Conservation (phyloP, 2,329 filamentous ascomycete species). For the Chalara sp. region DNA sequence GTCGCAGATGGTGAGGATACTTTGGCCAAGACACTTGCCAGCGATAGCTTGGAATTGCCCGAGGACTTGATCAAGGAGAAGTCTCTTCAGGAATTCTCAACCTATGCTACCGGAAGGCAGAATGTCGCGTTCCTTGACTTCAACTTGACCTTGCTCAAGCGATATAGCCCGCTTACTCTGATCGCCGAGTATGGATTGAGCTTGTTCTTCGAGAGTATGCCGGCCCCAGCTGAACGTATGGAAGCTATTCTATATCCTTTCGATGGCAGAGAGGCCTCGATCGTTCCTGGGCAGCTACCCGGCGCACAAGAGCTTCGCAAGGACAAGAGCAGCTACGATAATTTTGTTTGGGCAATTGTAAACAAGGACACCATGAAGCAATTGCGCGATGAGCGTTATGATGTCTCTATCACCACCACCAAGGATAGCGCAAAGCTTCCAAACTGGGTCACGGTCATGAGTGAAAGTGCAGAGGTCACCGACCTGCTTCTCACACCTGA, state of each 20-base stretch:
- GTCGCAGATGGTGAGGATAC: slow-evolving; percentile 39
- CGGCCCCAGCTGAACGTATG: slow-evolving; percentile 61
- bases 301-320: slow-evolving; percentile 50
- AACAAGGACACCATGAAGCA: slow-evolving; percentile 92
- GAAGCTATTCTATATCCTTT: slow-evolving; percentile 82
- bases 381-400: slow-evolving; percentile 87
- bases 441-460: slow-evolving; percentile 89
- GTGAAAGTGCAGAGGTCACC: slow-evolving; percentile 91
- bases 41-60: slow-evolving; percentile 32
- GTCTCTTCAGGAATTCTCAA: slow-evolving; percentile 76
- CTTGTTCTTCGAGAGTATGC: slow-evolving; percentile 75
- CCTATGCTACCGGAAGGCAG: slow-evolving; percentile 85
- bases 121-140: slow-evolving; percentile 90
- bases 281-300: slow-evolving; percentile 58
- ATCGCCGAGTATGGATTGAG: slow-evolving; percentile 61
- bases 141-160: slow-evolving; percentile 31
- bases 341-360: slow-evolving; percentile 90
- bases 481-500: slow-evolving; percentile 83
- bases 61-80: slow-evolving; percentile 73
- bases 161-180: slow-evolving; percentile 22
- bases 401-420: slow-evolving; percentile 84
- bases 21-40: slow-evolving; percentile 30
- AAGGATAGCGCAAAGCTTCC: slow-evolving; percentile 91
- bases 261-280: slow-evolving; percentile 79
- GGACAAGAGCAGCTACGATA: slow-evolving; percentile 69